Conservation (phyloP, 2,329 filamentous ascomycete species). For the Paracoccidioides lutzii region DNA sequence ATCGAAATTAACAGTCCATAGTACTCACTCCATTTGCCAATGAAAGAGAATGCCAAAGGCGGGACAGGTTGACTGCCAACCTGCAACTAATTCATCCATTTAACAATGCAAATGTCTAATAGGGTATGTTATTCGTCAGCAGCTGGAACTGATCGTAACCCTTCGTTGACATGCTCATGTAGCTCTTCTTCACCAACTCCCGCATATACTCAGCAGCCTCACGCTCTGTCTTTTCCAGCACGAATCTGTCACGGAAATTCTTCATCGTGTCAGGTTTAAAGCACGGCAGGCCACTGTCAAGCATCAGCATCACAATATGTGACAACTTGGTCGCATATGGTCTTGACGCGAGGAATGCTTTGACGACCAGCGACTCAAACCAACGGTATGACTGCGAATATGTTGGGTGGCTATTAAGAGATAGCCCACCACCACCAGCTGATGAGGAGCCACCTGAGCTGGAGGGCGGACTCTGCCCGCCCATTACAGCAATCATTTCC, state of each 20-base stretch:
- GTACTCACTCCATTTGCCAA: too few relatives aligned
- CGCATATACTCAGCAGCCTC: slow-evolving; percentile 94
- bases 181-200: slow-evolving; percentile 77
- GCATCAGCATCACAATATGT: slow-evolving; percentile 86
- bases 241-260: slow-evolving; percentile 86
- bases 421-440: slow-evolving; percentile 15
- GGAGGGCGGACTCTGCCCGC: slow-evolving; percentile 36
- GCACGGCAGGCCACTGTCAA: slow-evolving; percentile 89
- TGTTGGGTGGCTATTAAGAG: slow-evolving; percentile 33
- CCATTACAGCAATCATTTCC: slow-evolving; percentile 99
- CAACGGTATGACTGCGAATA: slow-evolving; percentile 81
- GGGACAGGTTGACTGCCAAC: too few relatives aligned
- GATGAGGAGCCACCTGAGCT: slow-evolving; percentile 14
- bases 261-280: slow-evolving; percentile 94
- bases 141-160: slow-evolving; percentile 98
- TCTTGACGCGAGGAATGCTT: slow-evolving; percentile 79
- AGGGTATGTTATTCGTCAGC: slow-evolving; percentile 93
- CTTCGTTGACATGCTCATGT: slow-evolving; percentile 79
- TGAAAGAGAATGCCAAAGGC: too few relatives aligned
- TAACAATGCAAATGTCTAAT: slow-evolving; percentile 34
- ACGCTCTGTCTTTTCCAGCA: slow-evolving; percentile 77
- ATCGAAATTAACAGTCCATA: too few relatives aligned
- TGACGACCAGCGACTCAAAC: slow-evolving; percentile 94
- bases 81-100: too few relatives aligned
- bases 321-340: slow-evolving; percentile 79